Evolutionary conservation across 495 filamentous ascomycete species (phyloP), one percentile per base, ranked within the genome.

Genomic region (Bacidia gigantensis): DNA sequence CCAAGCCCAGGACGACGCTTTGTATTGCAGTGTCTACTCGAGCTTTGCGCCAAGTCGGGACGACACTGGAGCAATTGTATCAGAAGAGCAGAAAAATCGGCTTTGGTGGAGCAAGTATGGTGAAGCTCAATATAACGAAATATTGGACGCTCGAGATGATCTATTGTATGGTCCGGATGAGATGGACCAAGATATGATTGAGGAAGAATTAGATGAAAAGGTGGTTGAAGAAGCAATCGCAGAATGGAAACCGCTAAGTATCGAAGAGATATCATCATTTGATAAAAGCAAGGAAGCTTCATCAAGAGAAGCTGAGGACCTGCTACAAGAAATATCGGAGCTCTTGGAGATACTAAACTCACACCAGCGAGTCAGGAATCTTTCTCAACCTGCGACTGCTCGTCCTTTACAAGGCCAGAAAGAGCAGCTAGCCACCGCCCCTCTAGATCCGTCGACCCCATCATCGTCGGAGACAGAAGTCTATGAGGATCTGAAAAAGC

Each of bases 81-180:
- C 89, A 32, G 75, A 73, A 11, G 81, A 84, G 54, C 69, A 77
- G 23, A 81, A 87, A 50, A 79, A 83, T 51, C 69, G 78, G 40
- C 69, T 94, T n/a, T 96, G 89, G 89, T 96, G 89, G 89, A 77
- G 80, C 52, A 79, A 80, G 54, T 66, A 80, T 38, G 89, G 89
- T 23, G 73, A 79, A 53, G 77, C 76, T 52, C 71, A 69, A 23
- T 75, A 79, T 57, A 58, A 75, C 22, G 68, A 76, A 11, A 67
- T 76, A 23, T 69, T 78, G 24, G 72, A 72, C 1, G 54, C 73
- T 5, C 65, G 58, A 32, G 54, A 62, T 46, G 52, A 50, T 17
- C 41, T 17, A 2, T 18, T 51, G 43, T 65, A 57, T 22, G 18
- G 20, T n/a, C 50, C 62, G 52, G 56, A 63, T 9, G 24, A 17